Base-by-base conservation (phyloP, 176 grass and related monocot genomes). In the Juncus inflexus region DNA sequence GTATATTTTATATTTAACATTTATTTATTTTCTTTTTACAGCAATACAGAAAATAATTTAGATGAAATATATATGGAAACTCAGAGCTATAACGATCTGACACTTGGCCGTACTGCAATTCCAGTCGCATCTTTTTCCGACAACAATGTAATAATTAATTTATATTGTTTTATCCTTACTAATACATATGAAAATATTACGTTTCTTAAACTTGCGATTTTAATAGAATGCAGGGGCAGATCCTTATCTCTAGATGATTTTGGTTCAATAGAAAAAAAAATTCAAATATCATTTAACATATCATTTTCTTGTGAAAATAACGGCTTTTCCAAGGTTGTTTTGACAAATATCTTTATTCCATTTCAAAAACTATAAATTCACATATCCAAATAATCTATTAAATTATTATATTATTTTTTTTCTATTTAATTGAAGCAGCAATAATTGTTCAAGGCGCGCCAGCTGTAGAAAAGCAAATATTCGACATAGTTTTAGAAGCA, bases 401-500 rank as follows among this genome's bases (percentile, higher is more conserved):
- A 28, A 28, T 28, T 28, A 28, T 28, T 28, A 28, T 28, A 28
- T 28, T 28, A 28, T 28, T 61, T 3, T 61, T 47, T 61, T 62
- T 35, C 43, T 38, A 60, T 61, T 35, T 0, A 67, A 61, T 54
- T 85, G 91, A 96, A 88, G 87, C 19, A 28, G 19, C 19, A 28
- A 28, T 28, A 1, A 28, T 28, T 28, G 49, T 87, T 68, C 92
- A 91, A 84, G 92, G 92, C 67, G 82, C 87, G 61, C 85, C 83
- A 56, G 87, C 89, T 52, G 92, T 97, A 55, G 92, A 97, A 83
- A 97, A 87, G n/a, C 76, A 86, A 40, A 79, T 91, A 76, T 97
- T 91, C 81, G 92, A 97, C 83, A 71, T 81, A 58, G 92, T 97
- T 70, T 69, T 97, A 45, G 92, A 90, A 69, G 84, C 87, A 16